Base-by-base conservation (phyloP, 495 filamentous ascomycete species). In the Penicillium maclennaniae region DNA sequence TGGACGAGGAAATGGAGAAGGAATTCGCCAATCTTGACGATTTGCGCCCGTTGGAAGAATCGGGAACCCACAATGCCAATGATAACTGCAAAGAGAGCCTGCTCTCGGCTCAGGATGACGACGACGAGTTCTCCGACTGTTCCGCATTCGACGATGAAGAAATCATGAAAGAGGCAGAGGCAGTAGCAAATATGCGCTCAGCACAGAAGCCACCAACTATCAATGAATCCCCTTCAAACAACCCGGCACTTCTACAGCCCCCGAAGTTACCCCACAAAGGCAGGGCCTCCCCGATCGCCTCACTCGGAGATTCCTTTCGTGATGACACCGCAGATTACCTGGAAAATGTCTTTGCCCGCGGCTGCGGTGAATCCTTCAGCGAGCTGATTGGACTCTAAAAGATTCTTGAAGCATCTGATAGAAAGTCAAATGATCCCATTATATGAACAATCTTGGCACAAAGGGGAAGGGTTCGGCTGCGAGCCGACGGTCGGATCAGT, bases 81-180 rank as follows among this genome's bases (percentile, higher is more conserved):
- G 27, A 51, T 15, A 31, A 10, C 14, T 50, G 23, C 42, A 12
- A 46, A 46, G 34, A 46, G 16, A 26, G 17, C 19, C 12, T 28
- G 16, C 16, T 34, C 26, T 34, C 46, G 34, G 53, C 47, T 34
- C 8, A 39, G 7, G 68, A 74, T 9, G 61, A 66, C 2, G 61
- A 66, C 2, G 71, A 75, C 43, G 69, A 75, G 41, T 75, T 75
- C 50, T 72, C 72, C 3, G 70, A 73, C 36, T 75, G 69, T 45
- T 75, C 72, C 14, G 63, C 59, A 26, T 74, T 74, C 47, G 45
- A 71, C 50, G 63, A 74, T 39, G 66, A 64, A 51, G 65, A 72
- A 5, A 55, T 70, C 28, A 49, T 73, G 26, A 60, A 63, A 51
- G 46, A 61, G 40, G 62, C 54, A 3, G 67, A 70, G 20, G 54